Evolutionary conservation across 2,329 filamentous ascomycete species (phyloP).

Genomic region (Scytalidium sp.): DNA sequence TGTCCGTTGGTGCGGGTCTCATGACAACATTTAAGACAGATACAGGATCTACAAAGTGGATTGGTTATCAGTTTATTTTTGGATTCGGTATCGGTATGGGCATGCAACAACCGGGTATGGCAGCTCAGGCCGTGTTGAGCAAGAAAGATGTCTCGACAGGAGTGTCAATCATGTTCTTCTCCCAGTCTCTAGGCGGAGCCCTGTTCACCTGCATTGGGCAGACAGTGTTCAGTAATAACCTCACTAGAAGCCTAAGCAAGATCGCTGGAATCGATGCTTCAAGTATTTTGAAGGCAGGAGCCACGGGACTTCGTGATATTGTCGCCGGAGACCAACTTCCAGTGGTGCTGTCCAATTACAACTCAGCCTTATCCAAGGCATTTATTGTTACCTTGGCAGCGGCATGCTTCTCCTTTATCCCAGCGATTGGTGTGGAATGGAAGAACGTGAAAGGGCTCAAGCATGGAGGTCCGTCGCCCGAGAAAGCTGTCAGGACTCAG

Average conservation of each 20-base stretch:
- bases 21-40: slow-evolving; percentile 10
- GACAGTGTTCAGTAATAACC: slow-evolving; percentile 24
- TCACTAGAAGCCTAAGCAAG: slow-evolving; percentile 10
- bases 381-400: slow-evolving; percentile 55
- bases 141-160: slow-evolving; percentile 22
- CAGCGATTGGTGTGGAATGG: slow-evolving; percentile 32
- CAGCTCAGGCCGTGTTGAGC: slow-evolving; percentile 22
- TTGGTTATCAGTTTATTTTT: slow-evolving; percentile 23
- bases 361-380: slow-evolving; percentile 44
- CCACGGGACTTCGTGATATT: slow-evolving; percentile 45
- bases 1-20: slow-evolving; percentile 12
- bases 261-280: slow-evolving; percentile 4
- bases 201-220: slow-evolving; percentile 23
- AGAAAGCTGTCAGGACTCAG: too few relatives aligned
- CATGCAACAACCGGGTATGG: slow-evolving; percentile 16
- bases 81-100: slow-evolving; percentile 23
- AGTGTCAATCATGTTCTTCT: slow-evolving; percentile 20
- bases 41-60: slow-evolving; percentile 29
- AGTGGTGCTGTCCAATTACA: slow-evolving; percentile 49
- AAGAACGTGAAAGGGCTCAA: slow-evolving; percentile 4
- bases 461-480: too few relatives aligned
- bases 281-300: slow-evolving; percentile 33
- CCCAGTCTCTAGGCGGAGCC: slow-evolving; percentile 19
- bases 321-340: slow-evolving; percentile 37
- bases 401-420: slow-evolving; percentile 50